Base-by-base conservation (phyloP, 176 grass and related monocot species). In the Themeda triandra region DNA sequence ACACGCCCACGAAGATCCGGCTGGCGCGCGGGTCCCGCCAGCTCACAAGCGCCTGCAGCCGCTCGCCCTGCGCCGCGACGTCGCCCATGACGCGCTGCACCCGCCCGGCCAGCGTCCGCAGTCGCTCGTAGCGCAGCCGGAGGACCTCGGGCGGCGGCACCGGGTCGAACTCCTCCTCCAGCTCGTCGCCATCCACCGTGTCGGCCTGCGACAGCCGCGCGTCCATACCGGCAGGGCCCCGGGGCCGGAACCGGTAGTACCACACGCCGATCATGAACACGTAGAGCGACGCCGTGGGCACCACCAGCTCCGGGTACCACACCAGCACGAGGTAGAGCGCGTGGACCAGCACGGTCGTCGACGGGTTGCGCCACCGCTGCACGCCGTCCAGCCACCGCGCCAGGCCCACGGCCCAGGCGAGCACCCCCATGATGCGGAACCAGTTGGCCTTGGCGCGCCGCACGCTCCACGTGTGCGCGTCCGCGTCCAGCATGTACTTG, bases 401-500 rank as follows among this genome's bases (percentile, higher is more conserved):
- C 3, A 99, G 84, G 3, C 93, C 93, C 19, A 99, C 92, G 27
- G 89, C 96, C 96, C 96, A 99, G 25, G 93, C 96, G 32, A 99
- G 86, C 36, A 99, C 93, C n/a, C 93, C 93, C 93, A 99, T 96
- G 83, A 99, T 83, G 66, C 96, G 91, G 84, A 94, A 99, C 96
- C 96, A 99, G 87, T 96, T 96, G 45, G 96, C 93, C 88, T 96
- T 99, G 87, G 91, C 92, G 85, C 91, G 90, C 25, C 96, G 83
- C 85, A 99, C 85, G 77, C 96, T 99, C 96, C 96, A 99, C 13
- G 91, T 79, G 83, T 96, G 89, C 24, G 91, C 84, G 77, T 96
- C 93, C 10, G 88, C 93, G 73, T 99, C 91, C 4, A 99, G 89
- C 96, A 99, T 87, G 86, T 95, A 90, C 2, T 79, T 69, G 32